Percentiles rank a stretch among this genome's conserved stretches.
Evolutionary conservation across 2,329 filamentous ascomycete genomes (phyloP).

Genomic region (Xylaria sp.): DNA sequence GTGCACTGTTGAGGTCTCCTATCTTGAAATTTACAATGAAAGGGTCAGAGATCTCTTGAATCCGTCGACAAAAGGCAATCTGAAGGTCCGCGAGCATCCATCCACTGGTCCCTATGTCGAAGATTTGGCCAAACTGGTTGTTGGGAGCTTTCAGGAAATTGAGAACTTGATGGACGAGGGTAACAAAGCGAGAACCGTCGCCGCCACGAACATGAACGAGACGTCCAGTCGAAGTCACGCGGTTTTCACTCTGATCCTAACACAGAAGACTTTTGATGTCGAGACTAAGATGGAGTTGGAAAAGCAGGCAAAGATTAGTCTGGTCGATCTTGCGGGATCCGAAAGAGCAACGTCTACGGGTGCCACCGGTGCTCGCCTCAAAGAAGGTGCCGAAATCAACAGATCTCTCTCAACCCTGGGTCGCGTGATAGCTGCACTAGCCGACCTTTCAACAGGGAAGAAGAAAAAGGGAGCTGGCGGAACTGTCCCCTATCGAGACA

Average conservation of each 20-base stretch:
- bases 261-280: slow-evolving; percentile 83
- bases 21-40: slow-evolving; percentile 99
- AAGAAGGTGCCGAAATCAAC: slow-evolving; percentile 98
- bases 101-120: slow-evolving; percentile 97
- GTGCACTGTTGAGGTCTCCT: slow-evolving; percentile 96
- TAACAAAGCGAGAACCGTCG: slow-evolving; percentile 96
- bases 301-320: slow-evolving; percentile 94
- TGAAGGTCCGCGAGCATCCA: slow-evolving; percentile 96
- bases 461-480: slow-evolving; percentile 69
- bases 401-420: slow-evolving; percentile 91
- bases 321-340: slow-evolving; percentile 96
- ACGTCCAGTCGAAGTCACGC: slow-evolving; percentile 97
- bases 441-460: slow-evolving; percentile 80
- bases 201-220: slow-evolving; percentile 99
- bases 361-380: slow-evolving; percentile 87
- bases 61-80: slow-evolving; percentile 88
- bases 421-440: slow-evolving; percentile 92
- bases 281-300: slow-evolving; percentile 97
- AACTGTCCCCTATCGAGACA: slow-evolving; percentile 94
- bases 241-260: slow-evolving; percentile 93
- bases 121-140: slow-evolving; percentile 90
- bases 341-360: slow-evolving; percentile 96
- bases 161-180: slow-evolving; percentile 98
- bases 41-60: slow-evolving; percentile 92
- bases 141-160: slow-evolving; percentile 90